Conservation (phyloP, 2,329 filamentous ascomycete species). For the Aspergillus chevalieri region DNA sequence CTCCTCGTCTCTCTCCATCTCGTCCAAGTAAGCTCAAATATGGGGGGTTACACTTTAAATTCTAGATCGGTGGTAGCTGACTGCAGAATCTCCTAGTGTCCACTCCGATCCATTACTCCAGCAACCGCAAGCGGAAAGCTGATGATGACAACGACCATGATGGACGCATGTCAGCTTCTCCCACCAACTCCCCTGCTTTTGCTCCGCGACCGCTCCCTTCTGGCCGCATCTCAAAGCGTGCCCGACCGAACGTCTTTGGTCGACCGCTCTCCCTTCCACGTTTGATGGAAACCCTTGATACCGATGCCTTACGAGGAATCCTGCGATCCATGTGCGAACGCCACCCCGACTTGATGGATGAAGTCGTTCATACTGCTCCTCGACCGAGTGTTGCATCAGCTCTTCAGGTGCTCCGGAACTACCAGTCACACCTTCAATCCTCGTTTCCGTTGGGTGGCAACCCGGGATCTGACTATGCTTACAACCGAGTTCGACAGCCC, state of each 20-base stretch:
- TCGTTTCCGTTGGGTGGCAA: slow-evolving; percentile 82
- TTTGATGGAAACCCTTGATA: slow-evolving; percentile 89
- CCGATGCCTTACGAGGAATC: slow-evolving; percentile 73
- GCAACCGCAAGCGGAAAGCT: slow-evolving; percentile 76
- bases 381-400: slow-evolving; percentile 79
- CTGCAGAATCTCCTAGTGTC: slow-evolving; percentile 23
- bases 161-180: slow-evolving; percentile 88
- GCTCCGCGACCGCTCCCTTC: slow-evolving; percentile 62
- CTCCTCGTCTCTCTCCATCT: slow-evolving; percentile 54
- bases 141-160: slow-evolving; percentile 62
- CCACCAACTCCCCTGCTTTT: slow-evolving; percentile 71
- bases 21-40: slow-evolving; percentile 48
- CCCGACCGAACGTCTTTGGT: slow-evolving; percentile 63
- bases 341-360: slow-evolving; percentile 76
- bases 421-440: slow-evolving; percentile 69
- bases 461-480: slow-evolving; percentile 83
- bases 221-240: slow-evolving; percentile 61
- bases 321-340: slow-evolving; percentile 88
- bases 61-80: slow-evolving; percentile 10
- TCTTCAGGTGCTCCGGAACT: slow-evolving; percentile 71
- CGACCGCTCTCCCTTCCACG: slow-evolving; percentile 62
- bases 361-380: slow-evolving; percentile 77
- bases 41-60: neutral
- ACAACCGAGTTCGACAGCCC: slow-evolving; percentile 81
- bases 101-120: slow-evolving; percentile 35